These are phyloP conservation scores for Cystobasidium tubakii DNA, from an alignment of 768 basidiomycete species.

Conservation along the genomic window DNA sequence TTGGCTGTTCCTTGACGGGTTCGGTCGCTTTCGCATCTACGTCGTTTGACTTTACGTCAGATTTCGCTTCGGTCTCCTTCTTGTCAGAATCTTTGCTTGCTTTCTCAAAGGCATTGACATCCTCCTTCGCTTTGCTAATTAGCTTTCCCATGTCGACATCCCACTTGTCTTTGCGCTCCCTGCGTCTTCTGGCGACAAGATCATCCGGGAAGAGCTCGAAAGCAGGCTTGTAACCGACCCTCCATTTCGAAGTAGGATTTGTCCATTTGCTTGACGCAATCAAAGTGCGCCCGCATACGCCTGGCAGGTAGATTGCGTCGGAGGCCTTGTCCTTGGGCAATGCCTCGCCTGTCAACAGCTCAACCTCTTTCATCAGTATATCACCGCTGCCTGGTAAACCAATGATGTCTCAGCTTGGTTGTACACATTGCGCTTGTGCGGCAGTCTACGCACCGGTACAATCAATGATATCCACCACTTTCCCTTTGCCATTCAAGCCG, in stretches of 20 bases:
- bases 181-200: slow-evolving; percentile 28
- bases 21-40: background rate
- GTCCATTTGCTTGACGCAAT: slow-evolving; percentile 14
- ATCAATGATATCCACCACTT: slow-evolving; percentile 34
- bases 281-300: slow-evolving; percentile 24
- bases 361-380: slow-evolving; percentile 14
- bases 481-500: slow-evolving; percentile 21
- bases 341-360: slow-evolving; percentile 1
- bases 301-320: slow-evolving; percentile 11
- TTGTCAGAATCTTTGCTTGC: background rate
- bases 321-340: background rate
- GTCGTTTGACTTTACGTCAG: slow-evolving; percentile 4
- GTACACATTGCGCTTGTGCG: no score
- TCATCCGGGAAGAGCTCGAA: slow-evolving; percentile 37
- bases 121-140: slow-evolving; percentile 21
- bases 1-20: background rate
- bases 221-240: slow-evolving; percentile 34
- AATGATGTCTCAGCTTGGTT: no score
- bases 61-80: slow-evolving; percentile 8
- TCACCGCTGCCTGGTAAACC: slow-evolving; percentile 34
- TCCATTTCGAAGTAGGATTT: slow-evolving; percentile 36
- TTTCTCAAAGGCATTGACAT: slow-evolving; percentile 24
- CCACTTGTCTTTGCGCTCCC: slow-evolving; percentile 30
- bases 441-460: slow-evolving; percentile 19
- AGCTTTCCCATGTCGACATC: slow-evolving; percentile 8